Conservation (phyloP, 2,329 filamentous ascomycete genomes). For the Fusarium goolgardi region DNA sequence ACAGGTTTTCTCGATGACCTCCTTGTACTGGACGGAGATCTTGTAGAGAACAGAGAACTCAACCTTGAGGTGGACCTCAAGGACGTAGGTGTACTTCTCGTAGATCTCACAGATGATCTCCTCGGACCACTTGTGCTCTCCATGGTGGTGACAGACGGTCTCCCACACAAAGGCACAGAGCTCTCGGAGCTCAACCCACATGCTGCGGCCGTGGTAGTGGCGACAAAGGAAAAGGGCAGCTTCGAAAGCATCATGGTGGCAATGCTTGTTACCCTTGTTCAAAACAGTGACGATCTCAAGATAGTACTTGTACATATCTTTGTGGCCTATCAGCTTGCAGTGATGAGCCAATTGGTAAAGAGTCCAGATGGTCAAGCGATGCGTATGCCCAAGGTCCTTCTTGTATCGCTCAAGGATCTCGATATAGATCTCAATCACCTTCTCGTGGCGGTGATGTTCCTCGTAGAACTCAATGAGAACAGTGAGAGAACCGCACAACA, state of each 20-base stretch:
- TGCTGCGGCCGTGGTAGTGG: constrained; percentile 58
- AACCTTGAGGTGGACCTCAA: constrained; percentile 57
- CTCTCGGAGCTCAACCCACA: constrained; percentile 59
- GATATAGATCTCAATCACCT: constrained; percentile 52
- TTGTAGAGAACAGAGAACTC: constrained; percentile 57
- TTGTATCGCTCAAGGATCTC: constrained; percentile 52
- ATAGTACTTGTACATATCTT: constrained; percentile 53
- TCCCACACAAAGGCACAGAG: constrained; percentile 61
- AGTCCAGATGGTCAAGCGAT: constrained; percentile 52
- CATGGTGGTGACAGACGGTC: constrained; percentile 51
- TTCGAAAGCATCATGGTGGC: constrained; percentile 57
- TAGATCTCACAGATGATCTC: constrained; percentile 56
- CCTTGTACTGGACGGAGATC: constrained; percentile 61
- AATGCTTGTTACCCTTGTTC: constrained; percentile 48
- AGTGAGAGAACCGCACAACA: constrained; percentile 46
- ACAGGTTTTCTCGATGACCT: constrained; percentile 56
- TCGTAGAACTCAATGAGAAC: constrained; percentile 51
- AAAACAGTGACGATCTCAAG: constrained; percentile 53
- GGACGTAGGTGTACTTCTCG: constrained; percentile 59
- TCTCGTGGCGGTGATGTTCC: constrained; percentile 54
- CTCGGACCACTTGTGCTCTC: constrained; percentile 53
- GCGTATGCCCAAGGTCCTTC: constrained; percentile 40
- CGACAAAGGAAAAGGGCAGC: constrained; percentile 58
- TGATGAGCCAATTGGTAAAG: constrained; percentile 48
- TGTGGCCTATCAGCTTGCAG: constrained; percentile 45